Evolutionary conservation across 2,329 filamentous ascomycete genomes (phyloP), one percentile per base, ranked within the genome.

Genomic region (Sporothrix humicola): DNA sequence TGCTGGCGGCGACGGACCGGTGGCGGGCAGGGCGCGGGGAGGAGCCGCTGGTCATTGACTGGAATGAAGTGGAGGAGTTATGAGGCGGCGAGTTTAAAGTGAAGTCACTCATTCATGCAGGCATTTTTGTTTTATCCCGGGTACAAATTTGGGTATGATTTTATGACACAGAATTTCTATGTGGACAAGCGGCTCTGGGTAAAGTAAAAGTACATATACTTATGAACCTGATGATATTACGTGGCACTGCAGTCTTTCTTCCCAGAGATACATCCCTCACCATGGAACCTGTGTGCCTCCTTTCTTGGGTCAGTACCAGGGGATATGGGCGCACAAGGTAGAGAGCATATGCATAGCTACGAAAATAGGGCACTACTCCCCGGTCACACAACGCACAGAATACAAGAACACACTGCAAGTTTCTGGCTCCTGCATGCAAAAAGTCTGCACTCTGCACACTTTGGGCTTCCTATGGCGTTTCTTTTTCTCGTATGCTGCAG

Each of bases 1-100:
- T 84, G 66, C 73, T 84, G 46, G 76, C 76, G 26, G 79, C 79
- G 20, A 85, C 83, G 6, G 84, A 85, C 77, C 73, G 77, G 23
- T 85, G 83, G 83, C 77, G 84, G 72, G 74, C 73, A 12, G 23
- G 71, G 46, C 74, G 79, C 13, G 78, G 77, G 8, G 79, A 80
- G 59, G 77, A 78, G 48, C 74, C 75, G 17, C 66, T 79, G 44
- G 59, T 15, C 10, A 48, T 50, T n/a, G 46, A 70, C n/a, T 23
- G n/a, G 69, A 44, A 6, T 3, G 20, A 23, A 23, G 52, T 20
- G n/a, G 9, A 23, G 10, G 48, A 52, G 48, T 52, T 52, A 37
- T 52, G 52, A 56, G 52, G n/a, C 52, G n/a, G 52, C 52, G 61
- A n/a, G 17, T 63, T 26, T 46, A 5, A 10, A 20, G 44, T 5